Evolutionary conservation across 140 eudicot genomes (phyloP).

Genomic region (Bidens hawaiensis): DNA sequence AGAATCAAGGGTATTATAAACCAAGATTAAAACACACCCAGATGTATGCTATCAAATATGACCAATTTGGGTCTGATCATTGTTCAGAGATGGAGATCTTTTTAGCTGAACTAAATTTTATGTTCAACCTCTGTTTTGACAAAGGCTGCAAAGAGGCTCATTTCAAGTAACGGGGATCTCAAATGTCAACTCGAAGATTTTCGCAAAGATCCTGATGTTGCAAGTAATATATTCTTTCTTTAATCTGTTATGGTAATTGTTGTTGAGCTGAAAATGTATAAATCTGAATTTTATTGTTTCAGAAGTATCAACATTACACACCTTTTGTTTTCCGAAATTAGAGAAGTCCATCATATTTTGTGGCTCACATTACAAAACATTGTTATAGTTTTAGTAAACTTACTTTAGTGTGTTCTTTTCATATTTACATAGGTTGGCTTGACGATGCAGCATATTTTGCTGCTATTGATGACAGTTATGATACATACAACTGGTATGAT

Average conservation of each 20-base stretch:
- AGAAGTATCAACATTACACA: background rate
- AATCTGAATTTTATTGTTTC: background rate
- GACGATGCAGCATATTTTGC: slow-evolving; percentile 98
- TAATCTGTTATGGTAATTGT: slow-evolving; percentile 7
- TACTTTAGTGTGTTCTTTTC: slow-evolving; percentile 1
- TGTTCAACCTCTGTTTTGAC: slow-evolving; percentile 9
- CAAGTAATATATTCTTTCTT: slow-evolving; percentile 47
- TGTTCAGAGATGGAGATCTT: background rate
- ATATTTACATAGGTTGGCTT: slow-evolving; percentile 78
- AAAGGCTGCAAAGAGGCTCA: slow-evolving; percentile 86
- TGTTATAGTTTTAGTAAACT: background rate
- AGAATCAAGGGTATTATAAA: background rate
- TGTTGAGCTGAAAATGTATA: background rate
- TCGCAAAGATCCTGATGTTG: slow-evolving; percentile 66
- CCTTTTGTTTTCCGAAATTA: background rate
- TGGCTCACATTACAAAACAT: no score
- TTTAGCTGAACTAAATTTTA: slow-evolving; percentile 5
- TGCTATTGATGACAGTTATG: slow-evolving; percentile 68
- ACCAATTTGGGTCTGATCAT: slow-evolving; percentile 4
- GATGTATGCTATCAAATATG: slow-evolving; percentile 2
- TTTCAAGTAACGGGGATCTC: slow-evolving; percentile 71
- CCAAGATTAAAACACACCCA: background rate
- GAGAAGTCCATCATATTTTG: background rate
- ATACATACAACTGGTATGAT: slow-evolving; percentile 78
- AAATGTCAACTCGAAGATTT: slow-evolving; percentile 67